Evolutionary conservation across 805 yeast genomes (phyloP), one percentile per base, ranked within the genome.

Genomic region (Ogataea haglerorum): DNA sequence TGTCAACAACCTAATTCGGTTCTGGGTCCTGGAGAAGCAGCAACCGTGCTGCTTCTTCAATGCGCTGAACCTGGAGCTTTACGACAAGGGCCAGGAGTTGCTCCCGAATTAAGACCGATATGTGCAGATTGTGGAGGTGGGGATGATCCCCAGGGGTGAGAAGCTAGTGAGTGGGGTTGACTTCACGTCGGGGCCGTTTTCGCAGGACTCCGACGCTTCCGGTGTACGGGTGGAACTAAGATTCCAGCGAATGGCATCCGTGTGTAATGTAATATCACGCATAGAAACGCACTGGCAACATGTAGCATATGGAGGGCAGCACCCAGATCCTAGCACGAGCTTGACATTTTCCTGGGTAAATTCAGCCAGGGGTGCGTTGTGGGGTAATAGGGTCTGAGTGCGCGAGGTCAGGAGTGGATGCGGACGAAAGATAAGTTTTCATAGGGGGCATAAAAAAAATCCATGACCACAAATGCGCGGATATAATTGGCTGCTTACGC

Each of bases 11-110:
- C 67, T 86, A 43, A 70, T 84, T 12, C 62, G 72, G 8, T 73
- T 75, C 43, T 86, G 93, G 89, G 76, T 85, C 2, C 67, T 69
- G 30, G 83, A 83, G 30, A 75, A 78, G 48, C 74, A 73, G 21
- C 87, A 85, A 49, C 75, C 86, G 12, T 85, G 93, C 0, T 83
- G 95, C 48, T 82, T 88, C 49, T 64, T 88, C 40, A 80, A 90
- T 43, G 87, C 90, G 1, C 63, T 88, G 46, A 85, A 79, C 30
- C 64, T 88, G 39, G 82, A 76, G 55, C 58, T 87, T 12, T 81
- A 76, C 63, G 84, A 82, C 36, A 45, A 56, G 24, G 21, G 18
- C 22, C 33, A 18, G 10, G 39, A 24, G 27, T 5, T 15, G 7
- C n/a, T 23, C 17, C 28, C 12, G 8, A 33, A 27, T 37, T 39